Evolutionary conservation across 2,329 filamentous ascomycete species (phyloP).

Genomic region (Diaporthe capsici): DNA sequence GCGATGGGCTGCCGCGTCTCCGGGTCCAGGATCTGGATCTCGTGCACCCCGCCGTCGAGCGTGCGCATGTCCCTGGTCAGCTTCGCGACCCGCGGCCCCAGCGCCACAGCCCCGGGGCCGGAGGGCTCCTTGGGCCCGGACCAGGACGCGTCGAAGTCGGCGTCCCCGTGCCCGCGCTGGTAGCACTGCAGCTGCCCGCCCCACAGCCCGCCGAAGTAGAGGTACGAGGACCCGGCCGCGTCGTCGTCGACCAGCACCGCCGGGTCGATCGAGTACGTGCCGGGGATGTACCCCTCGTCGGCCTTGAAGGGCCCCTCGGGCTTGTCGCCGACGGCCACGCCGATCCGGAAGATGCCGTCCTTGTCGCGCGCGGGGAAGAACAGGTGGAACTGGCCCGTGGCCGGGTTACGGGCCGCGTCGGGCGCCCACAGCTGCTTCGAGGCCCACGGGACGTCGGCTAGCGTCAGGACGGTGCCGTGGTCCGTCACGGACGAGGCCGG

Average conservation of each 20-base stretch:
- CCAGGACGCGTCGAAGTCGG: slow-evolving; percentile 67
- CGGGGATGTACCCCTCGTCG: slow-evolving; percentile 74
- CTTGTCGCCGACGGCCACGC: slow-evolving; percentile 74
- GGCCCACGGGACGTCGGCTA: slow-evolving; percentile 80
- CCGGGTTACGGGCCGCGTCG: slow-evolving; percentile 72
- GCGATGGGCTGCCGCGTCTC: slow-evolving; percentile 71
- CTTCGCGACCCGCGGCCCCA: slow-evolving; percentile 76
- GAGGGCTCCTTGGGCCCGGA: slow-evolving; percentile 71
- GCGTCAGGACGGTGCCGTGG: slow-evolving; percentile 78
- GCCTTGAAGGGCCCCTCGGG: slow-evolving; percentile 80
- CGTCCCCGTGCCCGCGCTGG: slow-evolving; percentile 62
- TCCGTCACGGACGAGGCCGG: slow-evolving; percentile 67
- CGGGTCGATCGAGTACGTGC: slow-evolving; percentile 83
- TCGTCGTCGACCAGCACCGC: slow-evolving; percentile 80
- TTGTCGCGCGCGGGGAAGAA: slow-evolving; percentile 84
- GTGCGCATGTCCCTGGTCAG: slow-evolving; percentile 76
- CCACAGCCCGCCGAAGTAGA: slow-evolving; percentile 87
- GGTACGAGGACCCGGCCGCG: slow-evolving; percentile 65
- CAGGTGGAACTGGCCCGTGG: slow-evolving; percentile 79
- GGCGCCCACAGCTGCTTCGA: slow-evolving; percentile 87
- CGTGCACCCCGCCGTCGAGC: slow-evolving; percentile 68
- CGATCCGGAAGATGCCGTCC: slow-evolving; percentile 79
- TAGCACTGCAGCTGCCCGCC: slow-evolving; percentile 87
- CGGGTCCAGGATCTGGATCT: slow-evolving; percentile 75
- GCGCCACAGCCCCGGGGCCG: slow-evolving; percentile 68